Evolutionary conservation across 2,329 filamentous ascomycete species (phyloP).

Genomic region (Amesomyces nigricolor): DNA sequence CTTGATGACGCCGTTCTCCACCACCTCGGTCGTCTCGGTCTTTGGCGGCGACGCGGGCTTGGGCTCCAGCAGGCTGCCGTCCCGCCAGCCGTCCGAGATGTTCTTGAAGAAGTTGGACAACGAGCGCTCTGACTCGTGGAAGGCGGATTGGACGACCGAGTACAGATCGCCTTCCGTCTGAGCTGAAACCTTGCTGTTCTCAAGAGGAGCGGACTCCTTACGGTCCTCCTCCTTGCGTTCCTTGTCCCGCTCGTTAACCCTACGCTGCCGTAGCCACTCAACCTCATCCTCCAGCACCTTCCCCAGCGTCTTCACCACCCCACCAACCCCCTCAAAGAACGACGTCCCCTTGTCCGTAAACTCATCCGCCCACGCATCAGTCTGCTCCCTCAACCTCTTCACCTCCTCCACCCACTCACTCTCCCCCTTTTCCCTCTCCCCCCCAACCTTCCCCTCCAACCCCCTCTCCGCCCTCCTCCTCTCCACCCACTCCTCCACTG

Average conservation of each 20-base stretch:
- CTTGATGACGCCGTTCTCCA: conserved; percentile 27
- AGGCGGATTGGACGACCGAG: conserved; percentile 34
- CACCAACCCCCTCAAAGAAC: conserved; percentile 7
- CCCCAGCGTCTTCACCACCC: not conserved
- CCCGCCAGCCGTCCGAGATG: conserved; percentile 25
- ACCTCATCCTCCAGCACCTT: conserved; percentile 17
- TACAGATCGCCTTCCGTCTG: conserved; percentile 41
- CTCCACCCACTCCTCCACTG: too few species aligned
- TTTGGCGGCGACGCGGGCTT: conserved; percentile 11
- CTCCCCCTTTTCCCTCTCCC: not conserved
- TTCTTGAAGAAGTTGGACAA: conserved; percentile 38
- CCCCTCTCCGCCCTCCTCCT: not conserved
- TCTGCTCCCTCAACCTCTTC: not conserved
- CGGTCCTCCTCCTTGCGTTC: not conserved
- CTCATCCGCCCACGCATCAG: too few species aligned
- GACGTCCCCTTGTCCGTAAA: too few species aligned
- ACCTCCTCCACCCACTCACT: not conserved
- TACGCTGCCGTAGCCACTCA: not conserved
- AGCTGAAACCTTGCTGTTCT: conserved; percentile 21
- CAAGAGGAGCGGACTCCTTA: not conserved
- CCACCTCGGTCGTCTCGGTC: conserved; percentile 11
- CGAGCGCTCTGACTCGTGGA: conserved; percentile 35
- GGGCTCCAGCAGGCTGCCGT: not conserved
- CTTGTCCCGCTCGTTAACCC: not conserved
- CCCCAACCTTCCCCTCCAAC: not conserved